Percentiles rank a stretch among this genome's conserved stretches.
phyloP scores from a whole-genome alignment of 768 basidiomycete genomes.

The Xerocomellus chrysenteron region DNA sequence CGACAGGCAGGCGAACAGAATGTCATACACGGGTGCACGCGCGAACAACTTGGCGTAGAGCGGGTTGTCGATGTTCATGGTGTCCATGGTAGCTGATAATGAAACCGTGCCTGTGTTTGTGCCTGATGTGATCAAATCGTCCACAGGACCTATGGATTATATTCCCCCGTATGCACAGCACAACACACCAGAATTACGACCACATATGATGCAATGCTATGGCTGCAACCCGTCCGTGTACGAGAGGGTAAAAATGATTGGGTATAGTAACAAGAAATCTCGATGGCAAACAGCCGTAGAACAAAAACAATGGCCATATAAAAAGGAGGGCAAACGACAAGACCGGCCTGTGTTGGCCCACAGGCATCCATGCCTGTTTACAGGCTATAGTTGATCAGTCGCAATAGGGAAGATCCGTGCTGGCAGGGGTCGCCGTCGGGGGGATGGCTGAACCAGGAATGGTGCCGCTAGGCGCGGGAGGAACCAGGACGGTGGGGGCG shows the following conservation, averaged over 20 bases:
- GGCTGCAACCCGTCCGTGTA: conserved; percentile 4
- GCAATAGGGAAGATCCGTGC: conserved; percentile 48
- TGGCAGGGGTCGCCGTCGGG: conserved; percentile 27
- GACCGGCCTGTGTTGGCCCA: conserved; percentile 27
- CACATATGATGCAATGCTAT: conserved; percentile 20
- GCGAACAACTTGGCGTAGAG: conserved; percentile 5
- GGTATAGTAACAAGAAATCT: conserved; percentile 25
- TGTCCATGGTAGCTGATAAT: no score
- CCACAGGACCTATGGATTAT: conserved; percentile 16
- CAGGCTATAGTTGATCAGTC: conserved; percentile 25
- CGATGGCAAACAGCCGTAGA: neutral
- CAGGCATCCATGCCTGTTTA: conserved; percentile 7
- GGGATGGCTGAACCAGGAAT: conserved; percentile 32
- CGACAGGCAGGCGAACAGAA: conserved; percentile 19
- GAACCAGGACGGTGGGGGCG: conserved; percentile 39
- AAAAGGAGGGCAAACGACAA: conserved; percentile 21
- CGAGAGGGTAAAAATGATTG: conserved; percentile 6
- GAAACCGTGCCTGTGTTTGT: no score
- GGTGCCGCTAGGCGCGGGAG: conserved; percentile 41
- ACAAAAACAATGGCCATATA: neutral
- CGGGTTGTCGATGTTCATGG: neutral
- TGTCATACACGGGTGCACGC: conserved; percentile 23
- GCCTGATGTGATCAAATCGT: neutral
- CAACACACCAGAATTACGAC: conserved; percentile 26
- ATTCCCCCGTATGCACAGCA: conserved; percentile 24